phyloP scores from a whole-genome alignment of 1,284 basidiomycete genomes.

The Erythrobasidium hasegawianum region DNA sequence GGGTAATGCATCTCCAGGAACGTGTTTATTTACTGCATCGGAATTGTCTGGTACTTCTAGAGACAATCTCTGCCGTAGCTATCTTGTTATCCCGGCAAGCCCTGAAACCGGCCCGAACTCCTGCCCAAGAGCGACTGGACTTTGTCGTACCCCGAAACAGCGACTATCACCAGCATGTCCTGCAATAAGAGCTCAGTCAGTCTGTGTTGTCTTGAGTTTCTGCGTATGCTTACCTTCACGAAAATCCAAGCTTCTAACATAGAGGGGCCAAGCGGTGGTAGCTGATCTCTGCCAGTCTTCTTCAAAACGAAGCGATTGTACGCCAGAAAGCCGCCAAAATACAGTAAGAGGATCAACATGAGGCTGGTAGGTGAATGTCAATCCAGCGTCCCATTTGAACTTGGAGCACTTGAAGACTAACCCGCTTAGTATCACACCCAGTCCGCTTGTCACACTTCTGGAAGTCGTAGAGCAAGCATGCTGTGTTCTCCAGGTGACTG shows the following conservation, averaged over 20 bases:
- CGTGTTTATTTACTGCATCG: too few relatives aligned
- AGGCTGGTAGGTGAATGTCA: too few relatives aligned
- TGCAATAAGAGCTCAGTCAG: neutral
- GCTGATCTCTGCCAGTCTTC: conserved; percentile 27
- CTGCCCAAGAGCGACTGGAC: conserved; percentile 5
- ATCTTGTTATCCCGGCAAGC: conserved; percentile 16
- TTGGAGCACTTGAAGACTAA: neutral
- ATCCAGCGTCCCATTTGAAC: too few relatives aligned
- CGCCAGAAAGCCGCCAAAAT: conserved; percentile 25
- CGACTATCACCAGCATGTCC: conserved; percentile 26
- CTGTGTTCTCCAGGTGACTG: conserved; percentile 27
- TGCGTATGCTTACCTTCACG: conserved; percentile 2
- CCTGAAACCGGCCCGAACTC: conserved; percentile 22
- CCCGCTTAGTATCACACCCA: conserved; percentile 25
- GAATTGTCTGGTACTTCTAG: too few relatives aligned
- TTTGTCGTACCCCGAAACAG: conserved; percentile 12
- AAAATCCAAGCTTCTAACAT: conserved; percentile 27
- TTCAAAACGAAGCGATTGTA: conserved; percentile 29
- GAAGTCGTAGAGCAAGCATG: conserved; percentile 32
- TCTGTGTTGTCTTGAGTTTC: too few relatives aligned
- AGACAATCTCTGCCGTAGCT: too few relatives aligned
- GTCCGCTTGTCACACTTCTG: conserved; percentile 10
- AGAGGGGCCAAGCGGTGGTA: conserved; percentile 25
- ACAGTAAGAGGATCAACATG: conserved; percentile 15
- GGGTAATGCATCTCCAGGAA: too few relatives aligned